Evolutionary conservation across 768 basidiomycete species (phyloP).

Genomic region (Hydnomerulius pinastri): DNA sequence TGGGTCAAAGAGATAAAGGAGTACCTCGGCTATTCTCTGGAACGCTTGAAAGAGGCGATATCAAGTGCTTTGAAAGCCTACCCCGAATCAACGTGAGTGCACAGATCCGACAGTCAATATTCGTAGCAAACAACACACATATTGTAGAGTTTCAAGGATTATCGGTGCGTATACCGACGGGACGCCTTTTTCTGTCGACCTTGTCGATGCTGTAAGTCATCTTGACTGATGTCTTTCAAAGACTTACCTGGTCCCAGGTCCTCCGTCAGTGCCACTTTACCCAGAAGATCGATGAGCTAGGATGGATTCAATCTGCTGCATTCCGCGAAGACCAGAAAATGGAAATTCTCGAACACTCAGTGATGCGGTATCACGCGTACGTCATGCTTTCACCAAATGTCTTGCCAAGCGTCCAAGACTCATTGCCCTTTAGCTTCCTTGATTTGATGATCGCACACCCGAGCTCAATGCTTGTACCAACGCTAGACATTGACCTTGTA

Average conservation of each 20-base stretch:
- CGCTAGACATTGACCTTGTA: constrained; percentile 72
- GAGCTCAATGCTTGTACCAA: constrained; percentile 52
- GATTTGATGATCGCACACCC: constrained; percentile 52
- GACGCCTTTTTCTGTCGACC: constrained; percentile 55
- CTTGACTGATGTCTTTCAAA: not conserved
- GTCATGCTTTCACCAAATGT: constrained; percentile 4
- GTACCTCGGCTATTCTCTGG: constrained; percentile 26
- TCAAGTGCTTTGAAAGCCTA: constrained; percentile 15
- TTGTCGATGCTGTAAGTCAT: constrained; percentile 53
- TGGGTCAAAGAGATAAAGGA: constrained; percentile 26
- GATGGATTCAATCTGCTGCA: constrained; percentile 48
- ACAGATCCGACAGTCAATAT: not conserved
- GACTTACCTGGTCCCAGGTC: constrained; percentile 37
- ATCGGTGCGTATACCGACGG: constrained; percentile 54
- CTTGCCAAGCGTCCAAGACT: not conserved
- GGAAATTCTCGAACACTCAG: constrained; percentile 45
- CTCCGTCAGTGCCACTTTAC: constrained; percentile 59
- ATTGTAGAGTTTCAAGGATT: constrained; percentile 40
- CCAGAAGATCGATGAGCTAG: constrained; percentile 50
- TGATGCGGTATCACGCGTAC: constrained; percentile 62
- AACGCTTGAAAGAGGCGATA: constrained; percentile 23
- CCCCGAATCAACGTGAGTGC: constrained; percentile 26
- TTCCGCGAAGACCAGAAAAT: constrained; percentile 41
- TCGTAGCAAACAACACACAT: not conserved
- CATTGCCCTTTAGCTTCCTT: constrained; percentile 43